phyloP scores from a whole-genome alignment of 768 basidiomycete species.

The Boletus rubescentipes region DNA sequence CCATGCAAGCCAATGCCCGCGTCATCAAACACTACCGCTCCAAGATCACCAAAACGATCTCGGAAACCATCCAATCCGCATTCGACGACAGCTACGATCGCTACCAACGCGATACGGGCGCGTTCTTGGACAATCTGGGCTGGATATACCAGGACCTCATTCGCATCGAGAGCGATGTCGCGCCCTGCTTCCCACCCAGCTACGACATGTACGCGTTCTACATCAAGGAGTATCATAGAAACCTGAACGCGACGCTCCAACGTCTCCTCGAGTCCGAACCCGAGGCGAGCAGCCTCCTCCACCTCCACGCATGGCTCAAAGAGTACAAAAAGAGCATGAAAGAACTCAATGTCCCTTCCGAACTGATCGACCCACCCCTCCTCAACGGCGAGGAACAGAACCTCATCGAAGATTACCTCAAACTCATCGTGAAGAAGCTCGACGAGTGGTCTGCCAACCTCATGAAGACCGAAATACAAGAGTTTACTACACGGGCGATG shows the following conservation, averaged over 20 bases:
- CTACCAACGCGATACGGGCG: constrained; percentile 61
- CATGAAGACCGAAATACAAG: constrained; percentile 85
- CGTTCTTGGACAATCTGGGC: constrained; percentile 72
- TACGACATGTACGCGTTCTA: constrained; percentile 87
- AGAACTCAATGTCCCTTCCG: constrained; percentile 80
- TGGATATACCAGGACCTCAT: constrained; percentile 97
- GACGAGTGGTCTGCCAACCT: constrained; percentile 97
- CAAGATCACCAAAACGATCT: constrained; percentile 80
- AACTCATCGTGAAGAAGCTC: constrained; percentile 89
- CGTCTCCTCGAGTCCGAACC: constrained; percentile 69
- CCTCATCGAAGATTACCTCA: constrained; percentile 94
- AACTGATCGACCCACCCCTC: constrained; percentile 84
- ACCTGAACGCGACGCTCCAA: constrained; percentile 72
- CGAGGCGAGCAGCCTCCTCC: constrained; percentile 85
- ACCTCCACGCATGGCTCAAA: constrained; percentile 91
- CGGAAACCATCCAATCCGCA: constrained; percentile 67
- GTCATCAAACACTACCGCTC: constrained; percentile 94
- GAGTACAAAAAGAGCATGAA: constrained; percentile 96
- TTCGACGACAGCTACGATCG: constrained; percentile 68
- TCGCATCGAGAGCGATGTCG: constrained; percentile 87
- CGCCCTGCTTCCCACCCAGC: constrained; percentile 86
- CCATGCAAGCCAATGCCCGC: constrained; percentile 89
- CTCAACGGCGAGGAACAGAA: constrained; percentile 92
- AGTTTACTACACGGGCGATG: constrained; percentile 79
- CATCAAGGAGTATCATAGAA: constrained; percentile 87